Evolutionary conservation across 257 asterid species (phyloP), one percentile per base, ranked within the genome.

Genomic region (Catharanthus roseus): DNA sequence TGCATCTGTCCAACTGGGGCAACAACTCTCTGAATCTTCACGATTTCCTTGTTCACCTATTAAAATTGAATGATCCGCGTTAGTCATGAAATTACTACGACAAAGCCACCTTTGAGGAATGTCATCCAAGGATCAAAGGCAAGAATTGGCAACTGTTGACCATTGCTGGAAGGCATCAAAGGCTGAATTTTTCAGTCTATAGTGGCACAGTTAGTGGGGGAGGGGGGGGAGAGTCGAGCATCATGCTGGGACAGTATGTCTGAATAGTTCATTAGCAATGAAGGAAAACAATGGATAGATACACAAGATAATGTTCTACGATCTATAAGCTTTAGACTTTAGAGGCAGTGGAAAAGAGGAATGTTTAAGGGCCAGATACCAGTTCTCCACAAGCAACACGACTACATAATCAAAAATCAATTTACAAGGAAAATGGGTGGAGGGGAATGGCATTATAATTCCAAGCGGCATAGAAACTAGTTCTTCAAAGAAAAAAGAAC

Each of bases 1-100:
- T 88, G 99, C 95, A 87, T 84, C 85, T 95, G 99, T 49, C 99
- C 99, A 42, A 85, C 97, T 19, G 95, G 95, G 73, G 96, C 97
- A 56, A 89, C 82, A 42, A 95, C 97, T 89, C 95, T 87, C 85
- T 95, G 99, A 73, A 95, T 95, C 92, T 95, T 95, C 69, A 95
- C 99, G 24, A 95, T 95, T 84, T 95, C 99, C 85, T 88, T 95
- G 88, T 95, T 95, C 83, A 95, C 88, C 99, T 93, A 81, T 70
- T 63, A 56, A 53, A 63, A 55, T 60, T 28, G 44, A 50, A 62
- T 36, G n/a, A 49, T 1, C 29, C 26, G n/a, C 36, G 44, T 26
- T 19, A 54, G 38, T 23, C 49, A 26, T 26, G 36, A 50, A 21
- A 33, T 24, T 10, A 31, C n/a, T 29, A 39, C 16, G 4, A 19